Evolutionary conservation across 306 rosid species (phyloP), one percentile per base, ranked within the genome.

Genomic region (Cercis canadensis): DNA sequence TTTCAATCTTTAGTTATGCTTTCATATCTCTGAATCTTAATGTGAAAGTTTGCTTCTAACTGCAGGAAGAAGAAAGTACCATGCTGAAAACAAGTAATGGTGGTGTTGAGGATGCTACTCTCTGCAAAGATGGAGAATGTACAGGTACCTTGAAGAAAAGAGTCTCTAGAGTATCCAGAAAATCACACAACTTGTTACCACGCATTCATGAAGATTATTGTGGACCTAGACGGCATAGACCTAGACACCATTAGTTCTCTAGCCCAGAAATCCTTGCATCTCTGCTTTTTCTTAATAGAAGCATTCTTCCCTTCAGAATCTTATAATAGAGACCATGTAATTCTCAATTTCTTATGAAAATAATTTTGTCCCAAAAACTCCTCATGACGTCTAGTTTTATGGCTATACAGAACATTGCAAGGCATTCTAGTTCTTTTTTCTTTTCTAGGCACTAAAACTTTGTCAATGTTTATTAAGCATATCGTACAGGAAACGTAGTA

Each of bases 171-270:
- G 76, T 59, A 55, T 77, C 85, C 75, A 79, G 78, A 75, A 85
- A 83, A 72, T 59, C 92, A 75, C 63, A 81, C 75, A 67, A 87
- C 60, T 77, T 78, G 71, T 81, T 81, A 60, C 86, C 92, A 75
- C 59, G 65, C 75, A 69, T 89, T 83, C 90, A 89, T 71, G 96
- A 87, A 87, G 96, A 89, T 85, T 87, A 89, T 69, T 87, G 66
- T 66, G 88, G 90, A 78, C 92, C 90, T 87, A 85, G 87, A 75
- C 72, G 72, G 5, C 92, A 87, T 70, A 81, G 72, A 82, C 59
- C 88, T 76, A 82, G 69, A 57, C 92, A 88, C 73, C 84, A 88
- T 62, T 88, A 82, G 81, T 39, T 84, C 39, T 46, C 6, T 70
- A 44, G 52, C 56, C 8, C 15, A 19, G 5, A 29, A 15, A 11